Base-by-base conservation (phyloP, 2,329 filamentous ascomycete species). In the Alternaria infectoria region DNA sequence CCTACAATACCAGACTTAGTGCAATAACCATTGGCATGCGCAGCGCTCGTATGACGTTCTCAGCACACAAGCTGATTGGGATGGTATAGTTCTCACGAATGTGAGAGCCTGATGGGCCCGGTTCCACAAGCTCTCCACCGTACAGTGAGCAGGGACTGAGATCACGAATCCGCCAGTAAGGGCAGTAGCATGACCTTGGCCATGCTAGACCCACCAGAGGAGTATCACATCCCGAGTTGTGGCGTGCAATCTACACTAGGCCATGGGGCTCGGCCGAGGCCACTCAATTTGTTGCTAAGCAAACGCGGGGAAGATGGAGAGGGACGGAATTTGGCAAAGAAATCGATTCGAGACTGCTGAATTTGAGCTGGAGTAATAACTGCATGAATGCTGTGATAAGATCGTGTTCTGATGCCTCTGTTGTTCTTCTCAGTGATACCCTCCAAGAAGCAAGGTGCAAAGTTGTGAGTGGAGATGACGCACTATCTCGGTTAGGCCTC, bases 221-320 rank as follows among this genome's bases (percentile, higher is more conserved):
- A 19, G 30, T 40, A 52, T 52, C 49, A 52, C 36, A 23, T 52
- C 49, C 49, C 28, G 49, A 52, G 28, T 36, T 52, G 30, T 52
- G 49, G 49, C 19, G 49, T 25, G 6, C 49, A n/a, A 40, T 36
- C 49, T 17, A 40, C 49, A 19, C 30, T 52, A 52, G 23, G 23
- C 36, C 13, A 36, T 11, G n/a, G 5, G 52, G 43, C 30, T 55
- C 36, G 52, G 52, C 36, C 36, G 52, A 55, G 52, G 52, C 10
- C 9, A 17, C 4, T 21, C 5, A 19, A 21, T 25, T 44, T 55
- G 23, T 21, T 55, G 23, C 23, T 55, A 44, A 46, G 21, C 52
- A 55, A 46, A 45, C 21, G 52, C 32, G 36, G 52, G 52, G 52
- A 46, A 55, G 52, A 55, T 55, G 52, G 36, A 28, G 36, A 55